These are phyloP conservation scores for Tolypocladium endophyticum DNA, from an alignment of 2,329 filamentous ascomycete species.

Conservation along the genomic window DNA sequence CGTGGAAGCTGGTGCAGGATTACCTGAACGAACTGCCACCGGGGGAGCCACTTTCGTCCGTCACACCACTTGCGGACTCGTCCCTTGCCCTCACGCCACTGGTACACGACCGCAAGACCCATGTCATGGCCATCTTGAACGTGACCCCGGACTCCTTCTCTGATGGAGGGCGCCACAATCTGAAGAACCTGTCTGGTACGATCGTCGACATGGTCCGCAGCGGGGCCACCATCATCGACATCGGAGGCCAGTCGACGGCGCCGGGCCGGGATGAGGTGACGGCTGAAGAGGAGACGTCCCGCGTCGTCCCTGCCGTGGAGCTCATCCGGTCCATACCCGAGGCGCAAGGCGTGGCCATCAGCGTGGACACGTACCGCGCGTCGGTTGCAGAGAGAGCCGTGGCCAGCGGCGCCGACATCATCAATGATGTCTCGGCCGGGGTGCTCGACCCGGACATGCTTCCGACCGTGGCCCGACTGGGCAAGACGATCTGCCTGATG, in stretches of 20 bases:
- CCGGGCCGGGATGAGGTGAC: conserved; percentile 62
- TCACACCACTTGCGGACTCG: conserved; percentile 42
- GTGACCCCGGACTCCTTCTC: conserved; percentile 96
- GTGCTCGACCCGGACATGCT: conserved; percentile 73
- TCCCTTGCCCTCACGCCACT: conserved; percentile 47
- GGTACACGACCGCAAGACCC: conserved; percentile 50
- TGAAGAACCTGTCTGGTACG: conserved; percentile 44
- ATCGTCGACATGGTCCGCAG: conserved; percentile 51
- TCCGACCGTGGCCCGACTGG: conserved; percentile 62
- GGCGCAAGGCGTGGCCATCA: conserved; percentile 57
- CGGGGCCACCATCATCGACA: conserved; percentile 78
- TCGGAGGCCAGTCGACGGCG: conserved; percentile 88
- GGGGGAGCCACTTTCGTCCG: conserved; percentile 41
- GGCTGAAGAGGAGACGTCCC: conserved; percentile 61
- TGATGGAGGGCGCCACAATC: conserved; percentile 62
- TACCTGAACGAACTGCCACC: conserved; percentile 48
- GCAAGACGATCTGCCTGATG: conserved; percentile 76
- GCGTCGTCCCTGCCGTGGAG: conserved; percentile 70
- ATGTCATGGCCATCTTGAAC: conserved; percentile 90
- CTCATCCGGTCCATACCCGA: conserved; percentile 59
- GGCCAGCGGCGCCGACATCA: conserved; percentile 72
- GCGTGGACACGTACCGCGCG: conserved; percentile 87
- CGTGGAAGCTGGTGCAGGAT: conserved; percentile 51
- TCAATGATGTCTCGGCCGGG: conserved; percentile 91
- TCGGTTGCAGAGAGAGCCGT: conserved; percentile 69